Percentiles rank a stretch among this genome's conserved stretches.
These are phyloP conservation scores for Asterophora parasitica DNA, from an alignment of 768 basidiomycete genomes.

Conservation along the genomic window DNA sequence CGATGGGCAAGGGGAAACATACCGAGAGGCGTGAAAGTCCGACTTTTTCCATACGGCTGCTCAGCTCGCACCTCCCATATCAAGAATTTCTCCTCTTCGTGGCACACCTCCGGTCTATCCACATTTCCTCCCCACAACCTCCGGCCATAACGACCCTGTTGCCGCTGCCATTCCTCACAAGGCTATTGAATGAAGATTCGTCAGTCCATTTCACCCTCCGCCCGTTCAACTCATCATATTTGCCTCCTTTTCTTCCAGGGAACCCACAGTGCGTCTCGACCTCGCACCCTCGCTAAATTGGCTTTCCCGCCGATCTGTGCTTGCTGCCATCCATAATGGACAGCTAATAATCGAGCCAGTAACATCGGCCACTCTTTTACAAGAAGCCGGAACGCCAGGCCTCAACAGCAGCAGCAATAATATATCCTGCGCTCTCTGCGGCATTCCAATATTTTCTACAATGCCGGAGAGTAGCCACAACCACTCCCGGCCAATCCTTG, in stretches of 20 bases:
- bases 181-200: slow-evolving; percentile 81
- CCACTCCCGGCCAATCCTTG: slow-evolving; percentile 23
- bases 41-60: slow-evolving; percentile 37
- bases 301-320: slow-evolving; percentile 83
- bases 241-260: slow-evolving; percentile 53
- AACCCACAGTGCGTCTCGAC: slow-evolving; percentile 89
- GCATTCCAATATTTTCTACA: slow-evolving; percentile 45
- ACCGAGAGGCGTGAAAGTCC: slow-evolving; percentile 36
- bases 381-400: slow-evolving; percentile 49
- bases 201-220: slow-evolving; percentile 37
- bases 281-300: slow-evolving; percentile 92
- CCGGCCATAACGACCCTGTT: slow-evolving; percentile 74
- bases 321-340: slow-evolving; percentile 79
- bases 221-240: slow-evolving; percentile 11
- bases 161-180: slow-evolving; percentile 70
- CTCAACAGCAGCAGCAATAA: slow-evolving; percentile 39
- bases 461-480: slow-evolving; percentile 20
- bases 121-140: slow-evolving; percentile 52
- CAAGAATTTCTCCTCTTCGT: slow-evolving; percentile 78
- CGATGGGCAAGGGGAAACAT: slow-evolving; percentile 71
- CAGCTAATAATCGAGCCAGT: slow-evolving; percentile 89
- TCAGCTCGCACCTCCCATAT: slow-evolving; percentile 72
- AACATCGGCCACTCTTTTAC: slow-evolving; percentile 52
- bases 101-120: slow-evolving; percentile 67
- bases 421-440: slow-evolving; percentile 79